Base-by-base conservation (phyloP, 192 early-diverging fungal species). In the Coemansia sp. region DNA sequence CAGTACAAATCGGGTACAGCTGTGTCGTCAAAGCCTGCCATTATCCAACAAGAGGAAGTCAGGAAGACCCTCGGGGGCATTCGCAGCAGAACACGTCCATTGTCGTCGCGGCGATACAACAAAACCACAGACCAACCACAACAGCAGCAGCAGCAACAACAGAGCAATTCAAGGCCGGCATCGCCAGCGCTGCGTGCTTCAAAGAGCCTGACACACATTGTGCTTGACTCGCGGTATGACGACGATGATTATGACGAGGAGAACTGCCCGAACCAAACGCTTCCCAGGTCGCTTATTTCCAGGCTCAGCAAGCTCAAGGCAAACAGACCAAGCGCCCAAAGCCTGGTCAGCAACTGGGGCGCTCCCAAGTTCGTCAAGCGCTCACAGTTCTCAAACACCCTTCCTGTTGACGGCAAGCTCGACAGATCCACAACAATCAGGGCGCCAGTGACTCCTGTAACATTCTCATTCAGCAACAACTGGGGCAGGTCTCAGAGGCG, bases 351-450 rank as follows among this genome's bases (percentile, higher is more conserved):
- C 63, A 81, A 75, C 63, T 50, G 73, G 34, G 62, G 66, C 11
- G 50, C 73, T 22, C 78, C 78, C 17, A 71, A 72, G 43, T 81
- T 81, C 36, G 78, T 72, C 61, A 81, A 81, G 42, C 65, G 78
- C 42, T 81, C 78, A 7, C 73, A 67, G 36, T 69, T 67, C 63
- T 72, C 65, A 41, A 70, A 63, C 54, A 34, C 75, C 6, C 50
- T 62, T 11, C 63, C 63, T 8, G 46, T 66, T 7, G 63, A 61
- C 55, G 70, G 61, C 59, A 57, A 35, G 34, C 20, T 25, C 9
- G 49, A 14, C 9, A 22, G 49, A 13, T 4, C 22, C 2, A 13
- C 20, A 25, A 25, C 23, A 6, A 13, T 25, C 4, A 52, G 49
- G 13, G 14, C 22, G 49, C 49, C 49, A 20, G 22, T 14, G 19